Evolutionary conservation across 805 yeast species (phyloP).

Genomic region (Starmerella sp.): DNA sequence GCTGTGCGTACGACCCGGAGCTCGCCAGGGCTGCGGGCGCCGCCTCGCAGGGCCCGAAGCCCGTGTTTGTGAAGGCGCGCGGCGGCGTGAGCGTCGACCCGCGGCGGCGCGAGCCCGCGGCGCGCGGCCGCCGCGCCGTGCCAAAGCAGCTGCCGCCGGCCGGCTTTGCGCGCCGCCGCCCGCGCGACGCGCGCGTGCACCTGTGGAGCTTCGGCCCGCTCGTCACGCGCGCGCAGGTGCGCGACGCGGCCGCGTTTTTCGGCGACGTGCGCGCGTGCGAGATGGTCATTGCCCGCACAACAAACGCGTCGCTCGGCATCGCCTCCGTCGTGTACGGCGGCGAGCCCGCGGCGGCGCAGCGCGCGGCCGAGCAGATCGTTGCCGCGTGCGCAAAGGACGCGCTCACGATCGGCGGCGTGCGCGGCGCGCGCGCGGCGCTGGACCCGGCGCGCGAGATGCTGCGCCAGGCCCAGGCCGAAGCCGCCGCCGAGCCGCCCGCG

Average conservation of each 20-base stretch:
- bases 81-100: slow-evolving; percentile 6
- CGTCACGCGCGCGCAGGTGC: slow-evolving; percentile 6
- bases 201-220: slow-evolving; percentile 7
- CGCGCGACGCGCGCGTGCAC: slow-evolving; percentile 1
- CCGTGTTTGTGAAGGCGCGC: slow-evolving; percentile 1
- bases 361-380: not conserved
- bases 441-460: not conserved
- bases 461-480: not conserved
- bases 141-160: not conserved
- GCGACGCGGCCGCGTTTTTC: not conserved
- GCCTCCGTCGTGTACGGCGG: slow-evolving; percentile 9
- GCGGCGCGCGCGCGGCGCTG: not conserved
- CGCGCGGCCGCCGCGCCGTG: not conserved
- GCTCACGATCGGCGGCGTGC: not conserved
- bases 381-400: not conserved
- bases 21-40: slow-evolving; percentile 4
- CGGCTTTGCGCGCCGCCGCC: not conserved
- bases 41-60: slow-evolving; percentile 4
- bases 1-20: slow-evolving; percentile 15
- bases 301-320: slow-evolving; percentile 17
- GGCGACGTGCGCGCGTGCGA: slow-evolving; percentile 8
- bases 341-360: not conserved
- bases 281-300: slow-evolving; percentile 3
- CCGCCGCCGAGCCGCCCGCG: not conserved
- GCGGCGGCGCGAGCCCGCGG: not conserved